Evolutionary conservation across 345 rosid species (phyloP), one percentile per base, ranked within the genome.

Genomic region (Pelargonium nanum): DNA sequence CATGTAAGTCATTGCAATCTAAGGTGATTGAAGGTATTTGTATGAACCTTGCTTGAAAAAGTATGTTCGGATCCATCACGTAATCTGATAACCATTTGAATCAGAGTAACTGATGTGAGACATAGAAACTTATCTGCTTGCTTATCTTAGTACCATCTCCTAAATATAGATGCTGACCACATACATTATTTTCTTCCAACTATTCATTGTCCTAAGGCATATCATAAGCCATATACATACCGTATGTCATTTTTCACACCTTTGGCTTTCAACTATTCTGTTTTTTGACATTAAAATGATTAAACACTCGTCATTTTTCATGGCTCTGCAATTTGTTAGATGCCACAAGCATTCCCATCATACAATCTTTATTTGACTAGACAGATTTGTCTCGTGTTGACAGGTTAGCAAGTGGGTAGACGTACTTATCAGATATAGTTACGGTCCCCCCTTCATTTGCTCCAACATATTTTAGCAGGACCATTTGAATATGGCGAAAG

Each of bases 1-100:
- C 48, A 22, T 61, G 63, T 63, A 45, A 58, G 55, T 52, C 30
- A 19, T 26, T 48, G 34, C 13, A 59, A 8, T 10, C 48, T 40
- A 12, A 9, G 10, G 16, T 2, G 48, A 40, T 12, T 30, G 40
- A 40, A 30, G 9, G 6, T 30, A 30, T 30, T 6, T 5, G 6
- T 0, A 30, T 5, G 40, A 30, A 30, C 40, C 10, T 30, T 9
- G 9, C 2, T 2, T 3, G 0, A 9, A 40, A 9, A 40, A 12
- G 13, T 40, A 40, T 40, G 13, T 30, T n/a, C n/a, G n/a, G 40
- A 30, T 30, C 40, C 40, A 5, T 30, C 40, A 30, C 4, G 40
- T 30, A 30, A 6, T 30, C 10, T 12, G 10, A 12, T 30, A 30
- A 12, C 40, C 40, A 30, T 5, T 12, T 12, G 10, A 30, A n/a